phyloP scores from a whole-genome alignment of 768 basidiomycete genomes.

The Lactarius vividus region DNA sequence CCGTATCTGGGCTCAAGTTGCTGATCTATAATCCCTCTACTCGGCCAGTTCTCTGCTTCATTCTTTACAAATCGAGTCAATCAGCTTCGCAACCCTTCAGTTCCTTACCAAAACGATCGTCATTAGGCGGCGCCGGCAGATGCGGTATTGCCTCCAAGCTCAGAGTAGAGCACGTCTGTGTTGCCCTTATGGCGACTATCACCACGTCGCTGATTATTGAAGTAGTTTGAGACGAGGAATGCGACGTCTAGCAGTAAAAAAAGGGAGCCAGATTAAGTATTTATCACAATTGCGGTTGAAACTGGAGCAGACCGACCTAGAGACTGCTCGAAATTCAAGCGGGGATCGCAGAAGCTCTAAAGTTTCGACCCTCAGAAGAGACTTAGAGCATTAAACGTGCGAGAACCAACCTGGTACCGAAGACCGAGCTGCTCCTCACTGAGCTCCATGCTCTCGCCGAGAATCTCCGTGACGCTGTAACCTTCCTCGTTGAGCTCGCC shows the following conservation, averaged over 20 bases:
- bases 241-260: conserved; percentile 60
- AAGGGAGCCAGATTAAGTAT: background rate
- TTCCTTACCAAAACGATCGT: background rate
- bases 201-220: conserved; percentile 59
- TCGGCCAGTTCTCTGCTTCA: background rate
- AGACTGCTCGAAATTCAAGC: conserved; percentile 91
- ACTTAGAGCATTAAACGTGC: background rate
- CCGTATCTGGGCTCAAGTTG: background rate
- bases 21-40: background rate
- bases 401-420: conserved; percentile 70
- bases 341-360: conserved; percentile 90
- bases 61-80: background rate
- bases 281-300: background rate
- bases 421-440: conserved; percentile 85
- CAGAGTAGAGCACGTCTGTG: conserved; percentile 34
- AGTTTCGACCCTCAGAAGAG: background rate
- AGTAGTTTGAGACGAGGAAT: conserved; percentile 78
- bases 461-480: conserved; percentile 83
- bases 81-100: background rate
- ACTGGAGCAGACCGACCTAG: conserved; percentile 55
- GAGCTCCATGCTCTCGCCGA: conserved; percentile 95
- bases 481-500: conserved; percentile 74
- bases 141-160: conserved; percentile 32
- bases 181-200: conserved; percentile 19
- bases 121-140: background rate